A percentile compares a stretch with the other conserved stretches of the same genome.
Evolutionary conservation across 768 basidiomycete genomes (phyloP).

Genomic region (Nidularia pulvinata): DNA sequence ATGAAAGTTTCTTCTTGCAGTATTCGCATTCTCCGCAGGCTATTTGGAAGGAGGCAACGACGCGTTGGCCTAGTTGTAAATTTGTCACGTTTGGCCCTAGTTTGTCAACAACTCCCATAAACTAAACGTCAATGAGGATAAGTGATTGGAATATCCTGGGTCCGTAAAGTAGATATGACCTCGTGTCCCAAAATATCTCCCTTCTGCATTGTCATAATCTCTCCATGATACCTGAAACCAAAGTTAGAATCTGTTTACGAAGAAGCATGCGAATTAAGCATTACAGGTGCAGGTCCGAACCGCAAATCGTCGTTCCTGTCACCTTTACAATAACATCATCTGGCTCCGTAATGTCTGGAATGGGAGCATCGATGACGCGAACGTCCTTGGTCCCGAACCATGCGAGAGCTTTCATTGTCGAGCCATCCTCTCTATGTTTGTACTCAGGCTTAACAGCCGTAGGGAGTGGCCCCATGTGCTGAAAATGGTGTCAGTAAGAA

Average conservation of each 20-base stretch:
- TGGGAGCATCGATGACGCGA: constrained; percentile 33
- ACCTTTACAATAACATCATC: constrained; percentile 76
- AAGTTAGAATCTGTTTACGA: too few relatives aligned
- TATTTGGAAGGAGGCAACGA: constrained; percentile 80
- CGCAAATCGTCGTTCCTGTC: constrained; percentile 76
- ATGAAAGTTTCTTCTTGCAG: constrained; percentile 73
- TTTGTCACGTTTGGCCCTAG: constrained; percentile 66
- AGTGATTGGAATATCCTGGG: too few relatives aligned
- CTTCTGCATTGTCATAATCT: constrained; percentile 66
- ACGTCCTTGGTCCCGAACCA: constrained; percentile 63
- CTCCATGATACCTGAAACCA: constrained; percentile 49
- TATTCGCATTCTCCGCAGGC: constrained; percentile 73
- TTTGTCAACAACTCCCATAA: constrained; percentile 69
- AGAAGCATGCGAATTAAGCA: background rate
- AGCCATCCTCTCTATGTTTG: constrained; percentile 46
- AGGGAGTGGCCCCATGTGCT: constrained; percentile 36
- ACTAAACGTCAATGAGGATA: constrained; percentile 21
- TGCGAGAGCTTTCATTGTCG: constrained; percentile 66
- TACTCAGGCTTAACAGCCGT: constrained; percentile 42
- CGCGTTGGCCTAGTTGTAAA: constrained; percentile 62
- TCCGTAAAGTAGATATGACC: constrained; percentile 19
- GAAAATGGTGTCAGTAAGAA: background rate
- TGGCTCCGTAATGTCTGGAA: constrained; percentile 64
- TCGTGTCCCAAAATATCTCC: constrained; percentile 81
- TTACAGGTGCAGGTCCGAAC: constrained; percentile 61